Evolutionary conservation across 306 rosid species (phyloP), one percentile per base, ranked within the genome.

Genomic region (Mimosa pudica): DNA sequence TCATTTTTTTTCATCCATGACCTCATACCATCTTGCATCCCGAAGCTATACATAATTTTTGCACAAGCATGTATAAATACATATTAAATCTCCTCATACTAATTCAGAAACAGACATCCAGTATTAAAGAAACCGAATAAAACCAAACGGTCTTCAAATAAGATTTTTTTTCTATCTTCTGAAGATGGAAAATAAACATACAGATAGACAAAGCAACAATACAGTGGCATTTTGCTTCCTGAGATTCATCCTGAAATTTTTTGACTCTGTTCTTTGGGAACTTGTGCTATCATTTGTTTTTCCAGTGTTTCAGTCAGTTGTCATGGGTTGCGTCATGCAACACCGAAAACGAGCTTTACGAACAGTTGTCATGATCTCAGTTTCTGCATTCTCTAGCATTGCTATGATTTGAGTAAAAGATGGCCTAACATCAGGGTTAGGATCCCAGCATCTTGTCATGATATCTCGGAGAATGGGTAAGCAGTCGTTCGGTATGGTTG

Each of bases 331-430:
- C 49, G 90, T 84, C 76, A 95, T 87, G 93, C 98, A 95, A 82
- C 98, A 95, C 87, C 98, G 85, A 77, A 95, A 95, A 61, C 98
- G 92, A 11, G 98, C 98, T 91, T 95, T 95, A 62, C 98, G 96
- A 47, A 92, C 96, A 0, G 90, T 95, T 3, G 97, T 92, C 94
- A 95, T 80, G 85, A 95, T 89, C 87, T 95, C 98, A 18, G 81
- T 93, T 88, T 91, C 98, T 0, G 98, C 98, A 82, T 82, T 82
- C 87, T 95, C 98, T 0, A 95, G 98, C 98, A 95, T 92, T 61
- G 83, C 88, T 54, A 95, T 97, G 4, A 95, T 93, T 41, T 95
- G 96, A 6, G 90, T 2, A 71, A 95, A 95, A 6, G 92, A 92
- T 35, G 98, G 98, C 81, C 98, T 83, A 8, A 93, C 98, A 78